phyloP scores from a whole-genome alignment of 306 rosid species.

The Medicago lupulina region DNA sequence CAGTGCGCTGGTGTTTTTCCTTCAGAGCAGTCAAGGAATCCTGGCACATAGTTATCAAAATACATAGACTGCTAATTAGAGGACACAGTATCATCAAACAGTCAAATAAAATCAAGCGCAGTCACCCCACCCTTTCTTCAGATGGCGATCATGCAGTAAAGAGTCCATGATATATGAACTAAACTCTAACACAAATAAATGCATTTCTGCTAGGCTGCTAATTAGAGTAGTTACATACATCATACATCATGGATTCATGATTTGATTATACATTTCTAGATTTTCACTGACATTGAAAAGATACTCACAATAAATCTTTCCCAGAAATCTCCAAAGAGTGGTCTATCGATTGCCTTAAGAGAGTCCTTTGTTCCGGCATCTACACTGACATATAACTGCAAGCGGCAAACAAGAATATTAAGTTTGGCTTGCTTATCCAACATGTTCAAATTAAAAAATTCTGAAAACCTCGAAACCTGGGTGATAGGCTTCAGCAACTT shows the following conservation, averaged over 20 bases:
- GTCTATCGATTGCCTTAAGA: constrained; percentile 97
- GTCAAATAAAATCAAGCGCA: constrained; percentile 12
- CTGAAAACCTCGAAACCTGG: constrained; percentile 61
- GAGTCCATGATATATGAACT: constrained; percentile 8
- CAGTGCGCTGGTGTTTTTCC: constrained; percentile 95
- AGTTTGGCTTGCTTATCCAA: constrained; percentile 21
- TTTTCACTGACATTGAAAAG: constrained; percentile 15
- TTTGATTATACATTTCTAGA: constrained; percentile 15
- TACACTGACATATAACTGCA: constrained; percentile 95
- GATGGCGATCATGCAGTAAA: constrained; percentile 27
- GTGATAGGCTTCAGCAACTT: constrained; percentile 74
- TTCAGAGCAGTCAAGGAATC: constrained; percentile 82
- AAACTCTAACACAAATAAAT: constrained; percentile 4
- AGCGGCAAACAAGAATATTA: constrained; percentile 38
- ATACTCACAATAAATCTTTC: constrained; percentile 87
- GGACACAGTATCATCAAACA: constrained; percentile 26
- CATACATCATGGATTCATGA: constrained; percentile 6
- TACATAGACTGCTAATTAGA: constrained; percentile 25
- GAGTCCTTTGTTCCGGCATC: constrained; percentile 97
- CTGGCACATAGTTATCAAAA: constrained; percentile 54
- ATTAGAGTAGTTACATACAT: constrained; percentile 12
- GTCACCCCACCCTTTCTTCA: constrained; percentile 4
- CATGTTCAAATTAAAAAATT: constrained; percentile 26
- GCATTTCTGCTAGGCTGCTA: constrained; percentile 9
- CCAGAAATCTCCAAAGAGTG: constrained; percentile 99